These are phyloP conservation scores for Fusarium equiseti DNA, from an alignment of 2,329 filamentous ascomycete genomes.

Conservation along the genomic window DNA sequence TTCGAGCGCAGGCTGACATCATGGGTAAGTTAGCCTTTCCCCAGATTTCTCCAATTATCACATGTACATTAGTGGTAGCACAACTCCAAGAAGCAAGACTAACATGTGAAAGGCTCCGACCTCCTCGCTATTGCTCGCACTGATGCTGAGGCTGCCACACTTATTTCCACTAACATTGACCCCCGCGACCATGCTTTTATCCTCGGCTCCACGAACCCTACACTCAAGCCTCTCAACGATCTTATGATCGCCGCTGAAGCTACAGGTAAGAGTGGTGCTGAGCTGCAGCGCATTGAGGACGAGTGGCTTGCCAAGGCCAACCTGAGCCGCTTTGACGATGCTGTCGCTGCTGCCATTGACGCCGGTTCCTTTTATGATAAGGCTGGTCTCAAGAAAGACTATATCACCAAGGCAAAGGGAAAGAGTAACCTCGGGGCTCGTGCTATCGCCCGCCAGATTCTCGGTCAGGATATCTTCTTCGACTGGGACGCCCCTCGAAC, in stretches of 20 bases:
- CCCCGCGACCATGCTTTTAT: constrained; percentile 96
- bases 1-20: constrained; percentile 97
- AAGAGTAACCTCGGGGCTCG: constrained; percentile 89
- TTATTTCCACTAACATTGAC: constrained; percentile 97
- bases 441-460: constrained; percentile 80
- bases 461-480: constrained; percentile 87
- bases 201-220: constrained; percentile 86
- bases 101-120: constrained; percentile 72
- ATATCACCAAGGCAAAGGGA: constrained; percentile 76
- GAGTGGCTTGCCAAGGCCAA: constrained; percentile 82
- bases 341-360: constrained; percentile 85
- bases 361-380: constrained; percentile 76
- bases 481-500: constrained; percentile 96
- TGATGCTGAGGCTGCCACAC: constrained; percentile 95
- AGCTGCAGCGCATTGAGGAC: constrained; percentile 94
- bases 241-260: constrained; percentile 90
- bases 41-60: constrained; percentile 28
- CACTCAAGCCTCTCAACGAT: constrained; percentile 85
- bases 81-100: constrained; percentile 5
- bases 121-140: constrained; percentile 93
- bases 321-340: constrained; percentile 91
- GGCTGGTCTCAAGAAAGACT: constrained; percentile 73
- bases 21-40: constrained; percentile 74
- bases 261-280: constrained; percentile 80
- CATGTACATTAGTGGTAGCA: constrained; percentile 11